A percentile compares a stretch with the other conserved stretches of the same genome.
phyloP scores from a whole-genome alignment of 352 stramenopile genomes.

The Phytopythium boreale region DNA sequence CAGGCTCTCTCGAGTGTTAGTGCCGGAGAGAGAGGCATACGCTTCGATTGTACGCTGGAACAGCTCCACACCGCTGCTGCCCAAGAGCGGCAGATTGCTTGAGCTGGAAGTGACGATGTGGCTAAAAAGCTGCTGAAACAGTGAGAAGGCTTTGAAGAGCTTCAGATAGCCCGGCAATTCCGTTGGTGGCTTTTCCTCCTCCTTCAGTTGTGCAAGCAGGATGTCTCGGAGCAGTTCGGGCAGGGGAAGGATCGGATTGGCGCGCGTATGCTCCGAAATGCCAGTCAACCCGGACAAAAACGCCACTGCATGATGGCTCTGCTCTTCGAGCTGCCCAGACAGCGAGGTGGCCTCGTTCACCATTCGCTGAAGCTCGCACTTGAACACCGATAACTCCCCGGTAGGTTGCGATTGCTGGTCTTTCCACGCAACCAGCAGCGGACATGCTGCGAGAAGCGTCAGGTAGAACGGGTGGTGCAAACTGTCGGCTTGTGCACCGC shows the following conservation, averaged over 20 bases:
- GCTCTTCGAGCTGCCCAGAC: conserved; percentile 20
- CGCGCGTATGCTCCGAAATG: neutral
- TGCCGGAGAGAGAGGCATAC: neutral
- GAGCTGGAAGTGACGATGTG: too few species aligned
- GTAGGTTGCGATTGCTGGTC: neutral
- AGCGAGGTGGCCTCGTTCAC: conserved; percentile 19
- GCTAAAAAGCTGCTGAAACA: neutral
- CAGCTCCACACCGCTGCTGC: neutral
- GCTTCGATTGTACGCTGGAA: conserved; percentile 2
- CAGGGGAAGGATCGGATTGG: neutral
- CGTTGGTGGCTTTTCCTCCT: neutral
- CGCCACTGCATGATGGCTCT: conserved; percentile 20
- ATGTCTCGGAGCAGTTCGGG: neutral
- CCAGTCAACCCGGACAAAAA: conserved; percentile 19
- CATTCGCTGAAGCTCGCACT: conserved; percentile 20
- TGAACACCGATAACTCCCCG: conserved; percentile 3
- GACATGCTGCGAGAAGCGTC: conserved; percentile 18
- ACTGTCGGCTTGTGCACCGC: conserved; percentile 11
- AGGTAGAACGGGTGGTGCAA: conserved; percentile 25
- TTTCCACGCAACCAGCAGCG: conserved; percentile 32
- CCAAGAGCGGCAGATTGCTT: neutral
- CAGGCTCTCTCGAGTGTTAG: neutral
- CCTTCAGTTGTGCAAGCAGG: neutral
- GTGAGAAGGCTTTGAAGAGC: neutral
- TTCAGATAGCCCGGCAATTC: neutral